Base-by-base conservation (phyloP, 305 asterid species). In the Nicotiana rustica region DNA sequence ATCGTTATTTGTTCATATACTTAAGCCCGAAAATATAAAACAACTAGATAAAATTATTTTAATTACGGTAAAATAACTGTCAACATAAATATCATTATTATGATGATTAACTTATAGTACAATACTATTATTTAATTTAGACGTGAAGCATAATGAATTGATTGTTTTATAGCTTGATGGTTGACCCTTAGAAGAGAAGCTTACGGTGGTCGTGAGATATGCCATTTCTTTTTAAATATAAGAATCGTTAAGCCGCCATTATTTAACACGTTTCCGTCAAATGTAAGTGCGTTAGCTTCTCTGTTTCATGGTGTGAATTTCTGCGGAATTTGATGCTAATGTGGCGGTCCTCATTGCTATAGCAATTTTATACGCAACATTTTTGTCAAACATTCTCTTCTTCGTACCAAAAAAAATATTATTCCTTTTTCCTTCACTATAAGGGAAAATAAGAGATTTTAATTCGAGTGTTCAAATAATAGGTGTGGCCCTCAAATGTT, bases 321-420 rank as follows among this genome's bases (percentile, higher is more conserved):
- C 41, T 65, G 19, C 38, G 61, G 78, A 71, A 71, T 71, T 71
- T 44, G 60, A 3, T 71, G 61, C 61, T 71, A 15, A 71, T 71
- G 33, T 47, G n/a, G 38, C 38, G 78, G 78, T 71, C 61, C 61
- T 71, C 4, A 71, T 71, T 9, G 57, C 33, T 38, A 4, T 69
- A 2, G 56, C 57, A 69, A 69, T 38, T 47, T 47, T 44, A 71
- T 71, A 71, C 78, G 60, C 60, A 71, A 71, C 19, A 0, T 19
- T 10, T 71, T 71, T 71, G 36, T 71, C 38, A 44, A 44, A 44
- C 33, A 69, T 19, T 71, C 78, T 70, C 13, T 2, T 69, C 41
- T 65, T 67, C 19, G 10, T 19, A n/a, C 36, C 35, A 17, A 47
- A 67, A 38, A 36, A 68, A 25, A 25, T 25, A 25, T 25, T 25